phyloP scores from a whole-genome alignment of 2,329 filamentous ascomycete species.

The Alternaria infectoria region DNA sequence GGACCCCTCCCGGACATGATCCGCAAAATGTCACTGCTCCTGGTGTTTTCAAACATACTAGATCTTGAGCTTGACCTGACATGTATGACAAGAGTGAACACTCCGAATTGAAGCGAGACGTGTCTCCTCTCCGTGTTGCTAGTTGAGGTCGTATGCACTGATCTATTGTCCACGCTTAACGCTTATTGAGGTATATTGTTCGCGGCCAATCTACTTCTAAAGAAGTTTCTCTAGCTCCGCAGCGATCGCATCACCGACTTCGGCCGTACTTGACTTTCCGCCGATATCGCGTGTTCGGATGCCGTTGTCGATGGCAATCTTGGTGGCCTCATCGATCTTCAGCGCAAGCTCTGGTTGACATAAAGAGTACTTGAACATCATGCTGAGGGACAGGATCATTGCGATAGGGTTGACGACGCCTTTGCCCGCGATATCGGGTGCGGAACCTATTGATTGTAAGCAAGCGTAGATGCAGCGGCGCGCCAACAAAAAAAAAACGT shows the following conservation, averaged over 20 bases:
- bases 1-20: neutral
- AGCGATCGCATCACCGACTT: conserved; percentile 84
- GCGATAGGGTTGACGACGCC: conserved; percentile 92
- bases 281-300: conserved; percentile 85
- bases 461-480: neutral
- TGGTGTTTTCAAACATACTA: neutral
- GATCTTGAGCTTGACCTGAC: neutral
- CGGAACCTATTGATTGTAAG: conserved; percentile 66
- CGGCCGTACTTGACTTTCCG: conserved; percentile 72
- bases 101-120: neutral
- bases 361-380: conserved; percentile 96
- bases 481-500: conserved; percentile 34
- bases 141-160: neutral
- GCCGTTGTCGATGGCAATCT: conserved; percentile 78
- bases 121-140: neutral
- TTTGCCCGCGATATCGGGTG: conserved; percentile 91
- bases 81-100: neutral
- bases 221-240: conserved; percentile 75
- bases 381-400: conserved; percentile 87
- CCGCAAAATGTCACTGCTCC: neutral
- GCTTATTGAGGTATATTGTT: neutral
- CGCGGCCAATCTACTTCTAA: conserved; percentile 31
- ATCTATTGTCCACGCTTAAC: neutral
- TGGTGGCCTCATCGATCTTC: conserved; percentile 81
- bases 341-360: conserved; percentile 77